phyloP scores from a whole-genome alignment of 805 yeast species.

The Diddensiella caesifluorescens region DNA sequence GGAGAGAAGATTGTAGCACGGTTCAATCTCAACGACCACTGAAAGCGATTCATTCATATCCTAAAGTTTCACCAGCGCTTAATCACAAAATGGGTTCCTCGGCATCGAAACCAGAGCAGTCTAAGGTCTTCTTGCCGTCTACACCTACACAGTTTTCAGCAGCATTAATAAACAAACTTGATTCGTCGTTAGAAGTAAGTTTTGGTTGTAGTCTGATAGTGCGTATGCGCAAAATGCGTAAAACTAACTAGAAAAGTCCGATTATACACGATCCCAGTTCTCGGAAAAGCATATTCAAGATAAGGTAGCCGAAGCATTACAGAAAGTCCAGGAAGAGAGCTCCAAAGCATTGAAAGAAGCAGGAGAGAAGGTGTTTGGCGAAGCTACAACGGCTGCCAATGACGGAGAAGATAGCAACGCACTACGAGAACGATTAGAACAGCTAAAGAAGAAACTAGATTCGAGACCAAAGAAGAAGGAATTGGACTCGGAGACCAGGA shows the following conservation, averaged over 20 bases:
- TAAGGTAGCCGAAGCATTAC: conserved; percentile 31
- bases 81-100: conserved; percentile 16
- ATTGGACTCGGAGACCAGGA: conserved; percentile 26
- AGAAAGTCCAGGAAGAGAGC: conserved; percentile 29
- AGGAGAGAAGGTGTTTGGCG: conserved; percentile 13
- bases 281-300: conserved; percentile 33
- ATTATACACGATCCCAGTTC: conserved; percentile 33
- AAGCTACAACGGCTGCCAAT: conserved; percentile 18
- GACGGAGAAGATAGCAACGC: conserved; percentile 15
- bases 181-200: conserved; percentile 27
- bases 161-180: conserved; percentile 30
- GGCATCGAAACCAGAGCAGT: conserved; percentile 13
- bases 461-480: conserved; percentile 29
- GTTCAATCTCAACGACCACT: too few species aligned
- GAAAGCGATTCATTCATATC: too few species aligned
- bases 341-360: conserved; percentile 25
- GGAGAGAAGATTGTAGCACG: too few species aligned
- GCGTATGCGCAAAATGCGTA: background rate
- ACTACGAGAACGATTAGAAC: conserved; percentile 27
- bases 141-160: conserved; percentile 32
- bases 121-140: conserved; percentile 30
- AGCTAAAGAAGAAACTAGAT: conserved; percentile 28
- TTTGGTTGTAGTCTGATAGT: background rate
- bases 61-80: too few species aligned
- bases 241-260: conserved; percentile 26